phyloP scores from a whole-genome alignment of 192 early-diverging fungal species.

The Endogone sp. region DNA sequence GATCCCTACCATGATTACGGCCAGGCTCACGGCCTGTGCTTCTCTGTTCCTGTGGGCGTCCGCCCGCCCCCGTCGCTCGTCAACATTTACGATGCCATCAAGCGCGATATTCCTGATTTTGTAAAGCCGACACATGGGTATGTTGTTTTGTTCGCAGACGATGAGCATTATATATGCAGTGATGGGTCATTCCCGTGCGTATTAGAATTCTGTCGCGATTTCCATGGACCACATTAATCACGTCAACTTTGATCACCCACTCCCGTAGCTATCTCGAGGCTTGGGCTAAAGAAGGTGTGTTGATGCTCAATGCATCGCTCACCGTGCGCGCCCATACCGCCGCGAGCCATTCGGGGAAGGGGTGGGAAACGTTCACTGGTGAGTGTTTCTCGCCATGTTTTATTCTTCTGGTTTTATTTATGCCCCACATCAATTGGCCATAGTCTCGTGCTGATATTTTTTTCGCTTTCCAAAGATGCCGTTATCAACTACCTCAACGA shows the following conservation, averaged over 20 bases:
- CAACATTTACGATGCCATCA: conserved; percentile 88
- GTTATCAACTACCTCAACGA: conserved; percentile 71
- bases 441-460: too few relatives aligned
- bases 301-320: conserved; percentile 85
- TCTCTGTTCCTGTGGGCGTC: conserved; percentile 82
- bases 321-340: conserved; percentile 79
- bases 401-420: too few relatives aligned
- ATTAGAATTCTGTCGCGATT: too few relatives aligned
- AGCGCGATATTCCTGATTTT: conserved; percentile 71
- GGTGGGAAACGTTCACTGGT: conserved; percentile 78
- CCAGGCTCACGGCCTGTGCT: conserved; percentile 92
- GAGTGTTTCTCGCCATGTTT: too few relatives aligned
- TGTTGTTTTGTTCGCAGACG: too few relatives aligned
- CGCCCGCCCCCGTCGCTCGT: conserved; percentile 77
- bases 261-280: conserved; percentile 42
- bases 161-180: too few relatives aligned
- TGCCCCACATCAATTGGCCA: too few relatives aligned
- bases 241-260: too few relatives aligned
- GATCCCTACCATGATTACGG: conserved; percentile 65
- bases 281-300: conserved; percentile 83
- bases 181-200: too few relatives aligned
- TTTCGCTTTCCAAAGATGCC: conserved; percentile 53
- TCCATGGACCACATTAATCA: too few relatives aligned
- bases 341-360: conserved; percentile 74
- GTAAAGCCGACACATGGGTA: conserved; percentile 65